Evolutionary conservation across 306 rosid species (phyloP).

Genomic region (Cercis canadensis): DNA sequence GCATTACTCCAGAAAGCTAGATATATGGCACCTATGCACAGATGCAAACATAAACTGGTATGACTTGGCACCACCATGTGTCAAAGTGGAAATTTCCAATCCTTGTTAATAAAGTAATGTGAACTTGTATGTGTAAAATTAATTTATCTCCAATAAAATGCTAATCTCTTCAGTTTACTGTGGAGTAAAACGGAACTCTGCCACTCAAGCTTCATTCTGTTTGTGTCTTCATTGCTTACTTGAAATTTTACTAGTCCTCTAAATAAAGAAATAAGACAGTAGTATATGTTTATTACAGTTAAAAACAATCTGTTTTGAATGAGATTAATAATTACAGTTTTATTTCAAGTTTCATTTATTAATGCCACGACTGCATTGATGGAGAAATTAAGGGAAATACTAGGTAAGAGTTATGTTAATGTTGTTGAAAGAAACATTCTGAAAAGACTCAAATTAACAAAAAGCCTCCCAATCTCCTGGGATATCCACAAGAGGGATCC

Average conservation of each 20-base stretch:
- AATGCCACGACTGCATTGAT: not conserved
- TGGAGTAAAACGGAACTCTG: not conserved
- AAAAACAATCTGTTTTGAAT: no score
- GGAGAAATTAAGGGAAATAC: no score
- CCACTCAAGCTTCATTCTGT: no score
- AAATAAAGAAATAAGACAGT: no score
- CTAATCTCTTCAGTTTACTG: no score
- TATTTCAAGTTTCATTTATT: not conserved
- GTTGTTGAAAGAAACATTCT: not conserved
- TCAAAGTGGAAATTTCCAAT: not conserved
- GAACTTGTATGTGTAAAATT: not conserved
- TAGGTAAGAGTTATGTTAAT: not conserved
- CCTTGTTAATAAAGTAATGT: not conserved
- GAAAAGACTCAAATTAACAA: not conserved
- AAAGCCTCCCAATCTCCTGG: not conserved
- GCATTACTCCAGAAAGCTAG: constrained; percentile 21
- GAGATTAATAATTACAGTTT: no score
- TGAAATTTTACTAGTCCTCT: no score
- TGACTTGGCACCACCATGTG: not conserved
- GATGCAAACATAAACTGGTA: not conserved
- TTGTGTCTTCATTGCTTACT: no score
- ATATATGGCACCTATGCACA: not conserved
- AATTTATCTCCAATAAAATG: not conserved
- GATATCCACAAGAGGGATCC: not conserved
- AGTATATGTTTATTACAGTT: no score